Evolutionary conservation across 176 grass and related monocot species (phyloP), one percentile per base, ranked within the genome.

Genomic region (Rhynchospora tenuis): DNA sequence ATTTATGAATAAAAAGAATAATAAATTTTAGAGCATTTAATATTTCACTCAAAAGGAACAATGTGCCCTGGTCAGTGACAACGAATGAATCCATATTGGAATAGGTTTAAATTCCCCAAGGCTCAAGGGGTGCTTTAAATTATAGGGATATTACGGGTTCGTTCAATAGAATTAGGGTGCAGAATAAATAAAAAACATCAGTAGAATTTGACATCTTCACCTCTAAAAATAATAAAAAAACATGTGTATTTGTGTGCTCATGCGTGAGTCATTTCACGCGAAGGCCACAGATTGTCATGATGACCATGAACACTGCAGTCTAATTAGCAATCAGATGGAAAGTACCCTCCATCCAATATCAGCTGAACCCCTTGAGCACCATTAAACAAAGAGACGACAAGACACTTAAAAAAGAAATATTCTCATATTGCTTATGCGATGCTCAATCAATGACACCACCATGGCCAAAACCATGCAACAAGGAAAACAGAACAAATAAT

Each of bases 21-120:
- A 59, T 15, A 57, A 81, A 86, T 81, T 64, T 51, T 11, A 87
- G 19, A 82, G 33, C 5, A 52, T n/a, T 46, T 52, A 14, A 43
- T 81, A 81, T 60, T 46, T 81, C 42, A 61, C 19, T 45, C 59
- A 82, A 38, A 38, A n/a, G n/a, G n/a, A n/a, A n/a, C n/a, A n/a
- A n/a, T n/a, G 33, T 38, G 33, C 2, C 33, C 33, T 38, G 33
- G 33, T 38, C 33, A 38, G 33, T 38, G 33, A 38, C 33, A 2
- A 4, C 33, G 33, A 4, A 4, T 38, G 33, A 4, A 4, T 38
- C 33, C 33, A 38, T 38, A 38, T 38, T 38, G 33, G 33, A 38
- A 38, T 4, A 38, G 33, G 33, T 38, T 38, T 38, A 38, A 0
- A 38, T 38, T 38, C 33, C 33, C 3, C 33, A 38, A 38, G 33